A percentile compares a stretch with the other conserved stretches of the same genome.
Evolutionary conservation across 2,329 filamentous ascomycete species (phyloP).

Genomic region (Didymella keratinophila): DNA sequence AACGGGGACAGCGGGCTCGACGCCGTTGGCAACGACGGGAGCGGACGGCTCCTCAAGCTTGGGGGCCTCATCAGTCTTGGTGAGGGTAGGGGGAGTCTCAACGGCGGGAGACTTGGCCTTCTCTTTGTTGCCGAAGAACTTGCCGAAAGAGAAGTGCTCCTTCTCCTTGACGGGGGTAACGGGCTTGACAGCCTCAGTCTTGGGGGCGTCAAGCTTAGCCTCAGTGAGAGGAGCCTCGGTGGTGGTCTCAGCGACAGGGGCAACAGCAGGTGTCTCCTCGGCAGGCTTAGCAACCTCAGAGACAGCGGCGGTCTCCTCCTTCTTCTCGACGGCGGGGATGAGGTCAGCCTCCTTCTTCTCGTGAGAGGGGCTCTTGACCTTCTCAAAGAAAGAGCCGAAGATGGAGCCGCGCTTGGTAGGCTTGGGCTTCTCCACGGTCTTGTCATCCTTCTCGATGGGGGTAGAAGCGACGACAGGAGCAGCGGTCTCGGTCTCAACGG

Average conservation of each 20-base stretch:
- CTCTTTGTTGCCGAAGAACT: constrained; percentile 60
- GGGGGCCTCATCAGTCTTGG: constrained; percentile 53
- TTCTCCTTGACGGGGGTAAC: constrained; percentile 55
- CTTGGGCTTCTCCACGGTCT: constrained; percentile 62
- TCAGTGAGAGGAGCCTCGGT: constrained; percentile 37
- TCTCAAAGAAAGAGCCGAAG: constrained; percentile 77
- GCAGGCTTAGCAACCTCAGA: constrained; percentile 46
- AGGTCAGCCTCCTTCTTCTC: constrained; percentile 77
- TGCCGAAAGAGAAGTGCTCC: constrained; percentile 63
- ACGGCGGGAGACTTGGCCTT: constrained; percentile 55
- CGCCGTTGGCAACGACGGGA: constrained; percentile 30
- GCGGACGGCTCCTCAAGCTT: constrained; percentile 46
- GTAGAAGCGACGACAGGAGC: constrained; percentile 22
- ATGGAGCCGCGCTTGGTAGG: constrained; percentile 83
- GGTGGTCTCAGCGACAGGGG: constrained; percentile 41
- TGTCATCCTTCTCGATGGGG: constrained; percentile 45
- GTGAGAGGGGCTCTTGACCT: constrained; percentile 57
- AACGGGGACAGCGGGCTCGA: constrained; percentile 36
- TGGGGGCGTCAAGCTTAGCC: constrained; percentile 37
- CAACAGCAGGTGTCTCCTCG: constrained; percentile 50
- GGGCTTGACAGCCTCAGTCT: constrained; percentile 42
- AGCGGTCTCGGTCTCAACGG: constrained; percentile 50
- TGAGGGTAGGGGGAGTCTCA: constrained; percentile 50
- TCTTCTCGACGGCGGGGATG: constrained; percentile 52
- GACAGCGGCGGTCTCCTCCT: constrained; percentile 52